These are phyloP conservation scores for Yamadazyma songkhlaensis DNA, from an alignment of 1,139 yeast genomes.

Conservation along the genomic window DNA sequence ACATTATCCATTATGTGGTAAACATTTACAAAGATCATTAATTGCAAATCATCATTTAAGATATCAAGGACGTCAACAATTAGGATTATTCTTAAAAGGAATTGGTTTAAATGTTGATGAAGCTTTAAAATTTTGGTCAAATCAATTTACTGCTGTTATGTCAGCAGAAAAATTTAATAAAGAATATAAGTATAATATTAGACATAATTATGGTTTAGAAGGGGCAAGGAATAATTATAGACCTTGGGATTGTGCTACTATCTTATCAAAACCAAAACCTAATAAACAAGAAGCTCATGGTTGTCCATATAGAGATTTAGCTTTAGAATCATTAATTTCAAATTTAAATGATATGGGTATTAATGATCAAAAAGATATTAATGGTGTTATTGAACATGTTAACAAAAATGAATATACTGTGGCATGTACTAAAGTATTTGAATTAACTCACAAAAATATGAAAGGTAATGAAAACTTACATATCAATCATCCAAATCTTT, in stretches of 20 bases:
- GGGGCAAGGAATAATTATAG: constrained; percentile 84
- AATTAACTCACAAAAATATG: constrained; percentile 59
- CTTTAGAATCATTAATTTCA: constrained; percentile 54
- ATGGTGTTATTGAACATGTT: constrained; percentile 64
- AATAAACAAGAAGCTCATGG: constrained; percentile 78
- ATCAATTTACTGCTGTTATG: constrained; percentile 60
- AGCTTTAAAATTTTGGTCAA: constrained; percentile 81
- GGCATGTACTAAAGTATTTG: constrained; percentile 91
- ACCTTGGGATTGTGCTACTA: constrained; percentile 83
- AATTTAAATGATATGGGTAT: constrained; percentile 70
- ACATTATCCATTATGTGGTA: constrained; percentile 85
- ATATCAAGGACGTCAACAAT: constrained; percentile 81
- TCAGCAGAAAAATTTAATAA: constrained; percentile 76
- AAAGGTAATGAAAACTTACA: constrained; percentile 50
- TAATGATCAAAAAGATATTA: constrained; percentile 58
- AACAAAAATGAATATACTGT: constrained; percentile 67
- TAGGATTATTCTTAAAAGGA: constrained; percentile 81
- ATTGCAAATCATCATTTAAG: constrained; percentile 67
- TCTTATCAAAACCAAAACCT: constrained; percentile 71
- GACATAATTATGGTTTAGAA: constrained; percentile 89
- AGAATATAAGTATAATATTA: constrained; percentile 81
- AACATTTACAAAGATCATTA: constrained; percentile 61
- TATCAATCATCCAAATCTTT: constrained; percentile 84
- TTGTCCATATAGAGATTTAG: constrained; percentile 84
- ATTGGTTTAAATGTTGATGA: constrained; percentile 87